Base-by-base conservation (phyloP, 495 filamentous ascomycete genomes). In the Penicillium manginii region DNA sequence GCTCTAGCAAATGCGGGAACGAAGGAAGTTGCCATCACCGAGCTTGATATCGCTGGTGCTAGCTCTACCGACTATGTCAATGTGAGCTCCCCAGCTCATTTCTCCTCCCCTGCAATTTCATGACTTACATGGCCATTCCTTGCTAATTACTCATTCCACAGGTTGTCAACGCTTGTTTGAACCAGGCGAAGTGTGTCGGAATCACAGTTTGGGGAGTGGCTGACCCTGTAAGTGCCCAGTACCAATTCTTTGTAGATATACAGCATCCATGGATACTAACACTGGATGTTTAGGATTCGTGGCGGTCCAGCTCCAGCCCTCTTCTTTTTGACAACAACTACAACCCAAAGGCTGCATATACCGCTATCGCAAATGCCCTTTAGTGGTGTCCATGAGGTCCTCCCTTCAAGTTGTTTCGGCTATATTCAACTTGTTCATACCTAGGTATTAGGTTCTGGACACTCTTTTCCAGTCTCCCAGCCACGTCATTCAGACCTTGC, bases 131-230 rank as follows among this genome's bases (percentile, higher is more conserved):
- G 1, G 2, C 43, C 12, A 45, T 2, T 19, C 14, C 42, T 45
- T 47, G 21, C 48, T 57, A 59, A 57, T 57, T 43, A 57, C 39
- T 9, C 3, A 35, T 18, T 32, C 2, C 3, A 32, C 51, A 75
- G 72, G 80, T 87, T 46, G 81, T 83, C 59, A 82, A 87, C 19
- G 87, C 86, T 23, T 91, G 88, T 64, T 66, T 89, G 40, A 73
- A 78, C 57, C 78, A 86, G 64, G 57, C 77, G 8, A 87, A 85
- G 70, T 91, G 89, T 68, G 81, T 91, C 19, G 88, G 88, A 55
- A 85, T 92, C 61, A 91, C 88, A 18, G 86, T 88, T 33, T 92
- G 89, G 89, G 88, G 88, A 66, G 85, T 92, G 7, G 76, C 84
- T 55, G 89, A 91, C 62, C 67, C 71, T 22, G 86, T 73, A 86